phyloP scores from a whole-genome alignment of 306 rosid genomes.

The Inga leiocalycina region DNA sequence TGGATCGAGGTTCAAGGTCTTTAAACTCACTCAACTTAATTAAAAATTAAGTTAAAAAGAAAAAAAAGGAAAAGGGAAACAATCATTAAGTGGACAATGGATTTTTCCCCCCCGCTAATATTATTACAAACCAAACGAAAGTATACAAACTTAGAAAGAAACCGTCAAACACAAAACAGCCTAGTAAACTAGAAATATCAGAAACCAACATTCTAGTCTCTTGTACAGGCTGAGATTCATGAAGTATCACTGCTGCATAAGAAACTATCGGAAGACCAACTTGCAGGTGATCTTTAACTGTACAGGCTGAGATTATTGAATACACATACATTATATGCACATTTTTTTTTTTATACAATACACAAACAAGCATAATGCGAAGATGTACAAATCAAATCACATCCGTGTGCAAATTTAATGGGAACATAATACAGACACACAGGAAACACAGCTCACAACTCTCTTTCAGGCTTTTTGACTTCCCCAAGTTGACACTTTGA shows the following conservation, averaged over 20 bases:
- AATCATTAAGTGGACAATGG: not conserved
- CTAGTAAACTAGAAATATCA: too few species aligned
- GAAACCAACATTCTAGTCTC: too few species aligned
- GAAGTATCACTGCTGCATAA: too few species aligned
- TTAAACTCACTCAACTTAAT: not conserved
- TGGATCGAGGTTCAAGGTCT: not conserved
- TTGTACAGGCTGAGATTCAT: too few species aligned
- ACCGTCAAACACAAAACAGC: too few species aligned
- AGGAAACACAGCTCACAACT: not conserved
- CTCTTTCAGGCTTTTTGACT: constrained; percentile 16
- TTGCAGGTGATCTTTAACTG: too few species aligned
- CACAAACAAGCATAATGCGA: not conserved
- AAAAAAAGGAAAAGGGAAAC: not conserved
- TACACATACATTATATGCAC: not conserved
- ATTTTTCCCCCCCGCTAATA: not conserved
- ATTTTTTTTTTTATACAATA: too few species aligned
- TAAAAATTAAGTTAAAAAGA: not conserved
- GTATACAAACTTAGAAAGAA: too few species aligned
- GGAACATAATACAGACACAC: not conserved
- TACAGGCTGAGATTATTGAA: not conserved
- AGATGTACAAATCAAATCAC: not conserved
- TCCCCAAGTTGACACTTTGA: constrained; percentile 54
- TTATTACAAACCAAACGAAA: too few species aligned
- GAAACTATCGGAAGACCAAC: too few species aligned
- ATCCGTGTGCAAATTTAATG: not conserved